Base-by-base conservation (phyloP, 2,329 filamentous ascomycete species). In the Penicillium sp. region DNA sequence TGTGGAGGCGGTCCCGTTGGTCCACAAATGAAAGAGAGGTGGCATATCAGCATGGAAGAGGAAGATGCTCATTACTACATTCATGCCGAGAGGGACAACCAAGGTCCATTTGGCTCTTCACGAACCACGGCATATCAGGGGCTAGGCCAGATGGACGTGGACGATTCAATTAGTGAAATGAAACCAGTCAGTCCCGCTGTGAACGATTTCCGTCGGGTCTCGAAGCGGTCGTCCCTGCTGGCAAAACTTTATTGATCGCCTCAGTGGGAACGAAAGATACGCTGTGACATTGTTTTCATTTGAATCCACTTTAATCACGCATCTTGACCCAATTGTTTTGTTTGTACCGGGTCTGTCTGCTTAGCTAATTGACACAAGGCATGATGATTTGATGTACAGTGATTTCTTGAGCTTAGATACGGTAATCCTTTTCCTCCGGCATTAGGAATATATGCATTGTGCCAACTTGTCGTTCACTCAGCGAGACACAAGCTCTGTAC, bases 1-100 rank as follows among this genome's bases (percentile, higher is more conserved):
- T 82, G 80, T 58, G 81, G 79, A 1, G 74, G 70, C 9, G 81
- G 80, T 0, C 80, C 80, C 0, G 66, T 70, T 12, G 75, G 76
- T 0, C 64, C 69, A 11, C 73, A 81, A 50, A 73, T 78, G 37
- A 65, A 64, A 25, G 70, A 72, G 37, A 65, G 67, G 35, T 77
- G 73, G 68, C 66, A 66, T 50, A 68, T 76, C 18, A 60, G 65
- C 6, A 67, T 72, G 59, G 69, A 78, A n/a, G 70, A 73, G 43
- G 63, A 67, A 3, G 72, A 72, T 11, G 73, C 74, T 33, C 79
- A 82, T 58, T 72, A 79, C 45, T 82, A 73, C 51, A 75, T 82
- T 39, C 60, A 57, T 3, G 58, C 61, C 5, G 65, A 64, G 43
- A 54, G 46, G 3, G 65, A 67, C 24, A 50, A 56, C 43, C 45